Base-by-base conservation (phyloP, 768 basidiomycete species). In the Leccinum variicolor region DNA sequence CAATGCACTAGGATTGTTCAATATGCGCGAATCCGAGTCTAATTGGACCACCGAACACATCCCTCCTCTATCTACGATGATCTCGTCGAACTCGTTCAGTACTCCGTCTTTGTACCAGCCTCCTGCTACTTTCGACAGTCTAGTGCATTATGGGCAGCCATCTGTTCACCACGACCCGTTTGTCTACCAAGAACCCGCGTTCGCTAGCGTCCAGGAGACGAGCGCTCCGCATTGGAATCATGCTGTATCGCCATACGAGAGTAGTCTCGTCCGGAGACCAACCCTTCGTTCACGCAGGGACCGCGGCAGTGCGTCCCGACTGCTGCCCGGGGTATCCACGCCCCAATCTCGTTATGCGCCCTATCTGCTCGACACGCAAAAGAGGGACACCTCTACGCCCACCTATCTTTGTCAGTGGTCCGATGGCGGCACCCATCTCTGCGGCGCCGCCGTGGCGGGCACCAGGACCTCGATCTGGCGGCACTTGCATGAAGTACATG, bases 381-480 rank as follows among this genome's bases (percentile, higher is more conserved):
- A 50, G 46, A 47, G 15, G 10, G 46, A 28, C 17, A 3, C 21
- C 5, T 23, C 43, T 3, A 1, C 41, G 3, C 14, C 34, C 9
- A 2, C 17, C 7, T 33, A 62, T 17, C 9, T 29, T 7, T 68
- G 67, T 13, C 59, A 48, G 1, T 68, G 67, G 67, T 11, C n/a
- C 14, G 39, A 57, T 15, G 41, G 48, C 11, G 21, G 0, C 11
- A 19, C 3, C n/a, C 17, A 4, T 0, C 15, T 25, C 8, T 68
- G 67, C 33, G 50, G 34, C 3, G 17, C 14, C 2, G 0, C 8
- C 31, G 13, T 68, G 15, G 11, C 2, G 1, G 53, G 57, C 1
- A 52, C 53, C 45, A 68, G 58, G 7, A 34, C 13, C 8, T 63
- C 58, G 31, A 56, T 69, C 21, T 51, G 25, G 25, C 29, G 31